These are phyloP conservation scores for Sclerotinia borealis DNA, from an alignment of 2,329 filamentous ascomycete genomes.

Conservation along the genomic window DNA sequence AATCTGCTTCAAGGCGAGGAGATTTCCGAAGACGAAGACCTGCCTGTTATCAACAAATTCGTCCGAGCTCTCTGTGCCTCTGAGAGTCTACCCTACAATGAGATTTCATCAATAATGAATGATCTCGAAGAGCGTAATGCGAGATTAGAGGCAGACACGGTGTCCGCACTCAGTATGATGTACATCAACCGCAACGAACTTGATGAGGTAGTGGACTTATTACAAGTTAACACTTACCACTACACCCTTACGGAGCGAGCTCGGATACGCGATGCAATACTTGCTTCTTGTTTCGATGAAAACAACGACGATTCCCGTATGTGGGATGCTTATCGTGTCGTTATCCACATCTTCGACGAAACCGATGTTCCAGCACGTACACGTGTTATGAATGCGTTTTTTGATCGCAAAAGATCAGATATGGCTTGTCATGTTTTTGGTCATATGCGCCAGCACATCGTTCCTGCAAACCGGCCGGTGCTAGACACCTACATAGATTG, in stretches of 20 bases:
- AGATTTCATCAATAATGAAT: slow-evolving; percentile 66
- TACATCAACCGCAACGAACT: slow-evolving; percentile 72
- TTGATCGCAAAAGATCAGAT: slow-evolving; percentile 68
- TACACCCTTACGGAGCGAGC: slow-evolving; percentile 65
- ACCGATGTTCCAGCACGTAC: slow-evolving; percentile 61
- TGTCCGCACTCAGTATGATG: slow-evolving; percentile 64
- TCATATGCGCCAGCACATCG: slow-evolving; percentile 80
- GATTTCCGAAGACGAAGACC: slow-evolving; percentile 49
- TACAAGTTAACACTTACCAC: slow-evolving; percentile 67
- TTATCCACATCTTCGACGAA: slow-evolving; percentile 59
- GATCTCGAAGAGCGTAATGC: slow-evolving; percentile 65
- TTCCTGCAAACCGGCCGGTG: slow-evolving; percentile 57
- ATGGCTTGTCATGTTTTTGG: slow-evolving; percentile 84
- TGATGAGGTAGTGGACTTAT: slow-evolving; percentile 72
- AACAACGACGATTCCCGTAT: slow-evolving; percentile 55
- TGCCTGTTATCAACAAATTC: slow-evolving; percentile 63
- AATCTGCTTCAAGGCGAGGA: slow-evolving; percentile 53
- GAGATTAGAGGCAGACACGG: slow-evolving; percentile 66
- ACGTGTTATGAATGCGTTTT: slow-evolving; percentile 75
- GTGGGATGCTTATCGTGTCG: slow-evolving; percentile 61
- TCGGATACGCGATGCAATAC: slow-evolving; percentile 58
- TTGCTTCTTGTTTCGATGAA: slow-evolving; percentile 60
- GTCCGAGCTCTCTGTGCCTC: slow-evolving; percentile 61
- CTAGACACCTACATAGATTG: slow-evolving; percentile 70
- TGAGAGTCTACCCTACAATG: slow-evolving; percentile 57